phyloP scores from a whole-genome alignment of 805 yeast species.

The Alloascoidea africana region DNA sequence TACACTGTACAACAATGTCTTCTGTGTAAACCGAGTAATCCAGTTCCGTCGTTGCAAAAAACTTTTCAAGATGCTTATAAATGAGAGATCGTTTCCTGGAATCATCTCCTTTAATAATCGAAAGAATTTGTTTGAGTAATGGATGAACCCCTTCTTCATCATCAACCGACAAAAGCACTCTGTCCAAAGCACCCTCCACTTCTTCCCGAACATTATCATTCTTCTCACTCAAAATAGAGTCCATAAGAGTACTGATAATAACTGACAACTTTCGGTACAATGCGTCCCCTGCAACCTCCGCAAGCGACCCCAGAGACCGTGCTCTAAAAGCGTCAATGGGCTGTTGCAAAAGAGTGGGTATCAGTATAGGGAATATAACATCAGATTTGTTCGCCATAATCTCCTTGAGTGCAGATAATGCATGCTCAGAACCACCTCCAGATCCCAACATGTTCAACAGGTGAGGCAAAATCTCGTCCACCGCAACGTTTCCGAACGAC shows the following conservation, averaged over 20 bases:
- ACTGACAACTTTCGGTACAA: conserved; percentile 56
- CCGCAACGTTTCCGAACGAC: conserved; percentile 67
- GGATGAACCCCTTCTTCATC: conserved; percentile 75
- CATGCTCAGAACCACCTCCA: conserved; percentile 38
- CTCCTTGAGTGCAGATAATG: conserved; percentile 79
- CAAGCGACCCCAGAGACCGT: conserved; percentile 72
- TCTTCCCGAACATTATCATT: conserved; percentile 22
- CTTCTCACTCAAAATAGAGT: conserved; percentile 28
- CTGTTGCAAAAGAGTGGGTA: conserved; percentile 68
- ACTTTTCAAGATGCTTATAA: conserved; percentile 51
- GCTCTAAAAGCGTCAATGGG: conserved; percentile 81
- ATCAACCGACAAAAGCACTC: conserved; percentile 56
- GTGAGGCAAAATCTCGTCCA: conserved; percentile 80
- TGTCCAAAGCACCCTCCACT: conserved; percentile 42
- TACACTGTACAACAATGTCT: conserved; percentile 60
- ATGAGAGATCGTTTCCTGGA: conserved; percentile 44
- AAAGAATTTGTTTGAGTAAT: conserved; percentile 63
- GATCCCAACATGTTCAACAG: conserved; percentile 56
- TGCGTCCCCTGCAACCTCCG: conserved; percentile 81
- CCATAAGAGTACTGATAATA: conserved; percentile 62
- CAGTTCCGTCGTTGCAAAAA: conserved; percentile 48
- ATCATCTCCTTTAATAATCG: conserved; percentile 67
- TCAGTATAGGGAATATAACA: conserved; percentile 82
- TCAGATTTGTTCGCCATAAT: conserved; percentile 85
- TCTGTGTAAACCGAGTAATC: conserved; percentile 61